phyloP scores from a whole-genome alignment of 2,329 filamentous ascomycete species.

The Epichloe sibirici region DNA sequence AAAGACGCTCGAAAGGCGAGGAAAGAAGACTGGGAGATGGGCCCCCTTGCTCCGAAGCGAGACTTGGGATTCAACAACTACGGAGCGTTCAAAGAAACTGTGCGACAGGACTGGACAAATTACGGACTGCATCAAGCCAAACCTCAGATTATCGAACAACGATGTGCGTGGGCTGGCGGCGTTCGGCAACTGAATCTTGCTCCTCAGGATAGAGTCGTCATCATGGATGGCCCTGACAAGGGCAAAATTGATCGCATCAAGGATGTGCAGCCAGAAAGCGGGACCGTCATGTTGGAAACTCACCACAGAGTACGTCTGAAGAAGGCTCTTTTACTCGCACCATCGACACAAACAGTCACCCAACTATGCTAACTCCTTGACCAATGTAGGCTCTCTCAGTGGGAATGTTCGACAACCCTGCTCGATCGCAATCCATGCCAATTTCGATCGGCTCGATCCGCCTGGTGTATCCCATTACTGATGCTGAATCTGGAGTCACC shows the following conservation, averaged over 20 bases:
- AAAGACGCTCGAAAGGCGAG: slow-evolving; percentile 37
- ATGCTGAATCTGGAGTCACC: slow-evolving; percentile 49
- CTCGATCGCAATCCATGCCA: slow-evolving; percentile 25
- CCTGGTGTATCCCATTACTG: slow-evolving; percentile 64
- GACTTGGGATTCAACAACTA: slow-evolving; percentile 54
- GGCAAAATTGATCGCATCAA: slow-evolving; percentile 71
- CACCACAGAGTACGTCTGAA: slow-evolving; percentile 47
- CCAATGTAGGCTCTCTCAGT: slow-evolving; percentile 15
- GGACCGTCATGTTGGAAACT: slow-evolving; percentile 48
- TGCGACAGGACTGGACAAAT: slow-evolving; percentile 25
- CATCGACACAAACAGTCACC: neutral
- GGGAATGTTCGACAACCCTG: slow-evolving; percentile 19
- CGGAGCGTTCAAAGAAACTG: slow-evolving; percentile 37
- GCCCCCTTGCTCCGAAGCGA: slow-evolving; percentile 64
- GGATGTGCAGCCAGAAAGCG: slow-evolving; percentile 39
- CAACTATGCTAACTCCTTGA: neutral
- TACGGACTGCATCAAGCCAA: slow-evolving; percentile 17
- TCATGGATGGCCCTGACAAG: slow-evolving; percentile 66
- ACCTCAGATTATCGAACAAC: slow-evolving; percentile 25
- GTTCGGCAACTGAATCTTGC: slow-evolving; percentile 48
- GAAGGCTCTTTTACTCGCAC: neutral
- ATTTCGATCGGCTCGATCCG: slow-evolving; percentile 62
- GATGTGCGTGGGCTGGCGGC: slow-evolving; percentile 44
- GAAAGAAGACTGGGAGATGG: slow-evolving; percentile 67
- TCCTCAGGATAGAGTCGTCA: slow-evolving; percentile 65